Evolutionary conservation across 2,329 filamentous ascomycete genomes (phyloP).

Genomic region (Colletotrichum salicis): DNA sequence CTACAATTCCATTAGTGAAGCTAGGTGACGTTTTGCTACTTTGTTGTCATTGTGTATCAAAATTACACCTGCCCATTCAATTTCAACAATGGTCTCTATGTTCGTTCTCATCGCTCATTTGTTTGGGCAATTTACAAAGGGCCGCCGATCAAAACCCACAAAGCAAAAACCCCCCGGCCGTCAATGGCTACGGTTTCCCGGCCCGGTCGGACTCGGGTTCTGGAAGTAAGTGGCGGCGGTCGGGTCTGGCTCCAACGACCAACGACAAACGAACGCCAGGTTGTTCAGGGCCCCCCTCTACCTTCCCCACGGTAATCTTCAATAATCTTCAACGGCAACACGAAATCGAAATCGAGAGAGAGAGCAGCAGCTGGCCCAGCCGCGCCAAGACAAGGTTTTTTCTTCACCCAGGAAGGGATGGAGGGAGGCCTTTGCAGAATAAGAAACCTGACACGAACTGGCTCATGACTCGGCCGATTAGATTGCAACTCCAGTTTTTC

Average conservation of each 20-base stretch:
- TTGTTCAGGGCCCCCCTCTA: too few species aligned
- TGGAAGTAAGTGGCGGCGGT: not conserved
- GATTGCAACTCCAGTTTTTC: constrained; percentile 29
- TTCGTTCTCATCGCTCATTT: not conserved
- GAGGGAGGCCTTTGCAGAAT: not conserved
- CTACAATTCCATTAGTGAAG: not conserved
- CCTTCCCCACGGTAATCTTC: not conserved
- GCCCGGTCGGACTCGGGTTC: constrained; percentile 12
- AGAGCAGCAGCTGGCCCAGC: too few species aligned
- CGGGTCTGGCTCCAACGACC: not conserved
- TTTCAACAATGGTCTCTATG: not conserved
- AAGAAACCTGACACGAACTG: constrained; percentile 26
- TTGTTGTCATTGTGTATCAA: too few species aligned
- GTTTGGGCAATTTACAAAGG: not conserved
- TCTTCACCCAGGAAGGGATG: not conserved
- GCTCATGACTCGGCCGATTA: constrained; percentile 27
- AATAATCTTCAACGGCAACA: not conserved
- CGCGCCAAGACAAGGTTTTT: not conserved
- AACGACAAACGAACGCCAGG: too few species aligned
- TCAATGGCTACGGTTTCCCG: not conserved
- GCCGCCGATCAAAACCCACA: constrained; percentile 7
- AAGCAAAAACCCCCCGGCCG: not conserved
- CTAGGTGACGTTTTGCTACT: not conserved
- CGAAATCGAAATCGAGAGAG: too few species aligned
- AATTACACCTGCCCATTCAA: not conserved